These are phyloP conservation scores for Coemansia sp. DNA, from an alignment of 192 early-diverging fungal genomes.

Conservation along the genomic window DNA sequence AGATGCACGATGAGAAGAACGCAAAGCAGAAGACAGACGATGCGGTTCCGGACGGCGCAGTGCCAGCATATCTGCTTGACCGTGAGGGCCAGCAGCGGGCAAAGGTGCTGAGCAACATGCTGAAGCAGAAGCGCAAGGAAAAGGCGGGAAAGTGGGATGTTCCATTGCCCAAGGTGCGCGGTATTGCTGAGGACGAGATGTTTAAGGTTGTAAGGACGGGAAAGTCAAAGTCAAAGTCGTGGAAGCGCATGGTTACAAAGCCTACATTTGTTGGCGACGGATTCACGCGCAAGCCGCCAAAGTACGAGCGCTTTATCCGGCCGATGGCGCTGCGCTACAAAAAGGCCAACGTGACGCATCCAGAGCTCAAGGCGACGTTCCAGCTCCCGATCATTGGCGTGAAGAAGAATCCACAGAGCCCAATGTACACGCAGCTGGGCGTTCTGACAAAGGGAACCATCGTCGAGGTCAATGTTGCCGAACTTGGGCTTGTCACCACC, in stretches of 20 bases:
- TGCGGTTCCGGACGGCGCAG: conserved; percentile 91
- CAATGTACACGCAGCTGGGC: conserved; percentile 94
- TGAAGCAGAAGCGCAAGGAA: conserved; percentile 99
- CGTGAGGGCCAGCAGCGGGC: conserved; percentile 96
- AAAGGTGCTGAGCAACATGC: conserved; percentile 98
- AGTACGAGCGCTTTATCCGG: conserved; percentile 98
- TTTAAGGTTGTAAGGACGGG: conserved; percentile 97
- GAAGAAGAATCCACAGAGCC: conserved; percentile 97
- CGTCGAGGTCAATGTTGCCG: conserved; percentile 92
- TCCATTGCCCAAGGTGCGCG: conserved; percentile 96
- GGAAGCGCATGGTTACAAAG: conserved; percentile 99
- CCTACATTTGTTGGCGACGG: conserved; percentile 98
- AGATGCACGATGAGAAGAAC: conserved; percentile 97
- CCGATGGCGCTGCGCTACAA: conserved; percentile 98
- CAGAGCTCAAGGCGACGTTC: conserved; percentile 97
- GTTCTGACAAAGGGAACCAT: conserved; percentile 99
- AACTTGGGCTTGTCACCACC: conserved; percentile 95
- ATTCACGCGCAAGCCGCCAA: conserved; percentile 99
- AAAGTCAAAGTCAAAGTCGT: conserved; percentile 90
- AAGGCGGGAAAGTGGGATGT: conserved; percentile 98
- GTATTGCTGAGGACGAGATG: conserved; percentile 99
- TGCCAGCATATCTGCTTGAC: conserved; percentile 96
- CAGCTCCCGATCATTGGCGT: conserved; percentile 94
- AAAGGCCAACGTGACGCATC: conserved; percentile 98
- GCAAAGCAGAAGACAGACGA: conserved; percentile 89